Evolutionary conservation across 345 rosid species (phyloP).

Genomic region (Rhodamnia argentea): DNA sequence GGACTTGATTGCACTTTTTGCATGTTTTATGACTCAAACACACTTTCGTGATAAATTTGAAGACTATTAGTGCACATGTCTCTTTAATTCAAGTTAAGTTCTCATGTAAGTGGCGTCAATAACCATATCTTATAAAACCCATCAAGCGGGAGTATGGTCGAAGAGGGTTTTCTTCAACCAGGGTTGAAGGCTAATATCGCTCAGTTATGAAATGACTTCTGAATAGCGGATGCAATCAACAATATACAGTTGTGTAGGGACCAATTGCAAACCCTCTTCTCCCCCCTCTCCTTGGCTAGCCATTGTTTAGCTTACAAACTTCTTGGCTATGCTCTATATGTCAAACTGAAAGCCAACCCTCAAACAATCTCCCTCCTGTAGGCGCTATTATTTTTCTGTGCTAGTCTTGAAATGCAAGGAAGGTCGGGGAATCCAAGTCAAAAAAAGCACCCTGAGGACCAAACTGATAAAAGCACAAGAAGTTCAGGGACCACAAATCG

Average conservation of each 20-base stretch:
- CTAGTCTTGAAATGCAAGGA: neutral
- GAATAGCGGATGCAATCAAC: neutral
- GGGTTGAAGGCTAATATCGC: neutral
- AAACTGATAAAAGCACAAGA: neutral
- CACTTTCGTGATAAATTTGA: too few species aligned
- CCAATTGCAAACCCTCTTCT: neutral
- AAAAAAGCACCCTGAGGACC: neutral
- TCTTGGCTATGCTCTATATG: neutral
- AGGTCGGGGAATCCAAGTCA: neutral
- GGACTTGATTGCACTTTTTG: too few species aligned
- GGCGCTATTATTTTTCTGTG: neutral
- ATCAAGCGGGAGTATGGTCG: too few species aligned
- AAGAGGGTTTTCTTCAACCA: neutral
- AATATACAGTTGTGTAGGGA: neutral
- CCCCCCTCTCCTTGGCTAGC: neutral
- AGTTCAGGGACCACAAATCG: neutral
- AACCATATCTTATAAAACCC: neutral
- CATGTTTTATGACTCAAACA: too few species aligned
- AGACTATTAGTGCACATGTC: too few species aligned
- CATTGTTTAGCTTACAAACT: neutral
- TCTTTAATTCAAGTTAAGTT: neutral
- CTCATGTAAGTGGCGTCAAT: neutral
- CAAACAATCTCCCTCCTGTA: neutral
- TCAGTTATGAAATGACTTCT: neutral
- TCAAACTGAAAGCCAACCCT: neutral